Conservation (phyloP, 2,329 filamentous ascomycete genomes). For the Penicillium sp. region DNA sequence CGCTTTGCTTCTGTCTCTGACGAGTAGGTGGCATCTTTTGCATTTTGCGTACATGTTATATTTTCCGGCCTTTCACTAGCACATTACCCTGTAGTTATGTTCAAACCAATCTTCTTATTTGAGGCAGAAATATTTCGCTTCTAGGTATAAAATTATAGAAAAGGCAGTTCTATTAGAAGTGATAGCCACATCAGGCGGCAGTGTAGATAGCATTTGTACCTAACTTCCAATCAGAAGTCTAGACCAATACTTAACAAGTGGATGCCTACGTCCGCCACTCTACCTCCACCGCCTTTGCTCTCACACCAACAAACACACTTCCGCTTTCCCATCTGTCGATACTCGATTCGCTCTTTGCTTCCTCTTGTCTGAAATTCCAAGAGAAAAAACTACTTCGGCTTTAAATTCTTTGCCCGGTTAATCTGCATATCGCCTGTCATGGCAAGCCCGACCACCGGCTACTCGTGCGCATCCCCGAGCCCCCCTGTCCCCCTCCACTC, state of each 20-base stretch:
- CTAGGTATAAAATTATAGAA: neutral
- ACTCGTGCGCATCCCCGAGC: constrained; percentile 41
- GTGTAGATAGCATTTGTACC: neutral
- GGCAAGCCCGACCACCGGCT: constrained; percentile 44
- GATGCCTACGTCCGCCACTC: constrained; percentile 18
- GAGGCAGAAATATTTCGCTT: neutral
- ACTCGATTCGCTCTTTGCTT: constrained; percentile 10
- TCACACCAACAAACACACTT: constrained; percentile 23
- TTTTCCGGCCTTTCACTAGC: constrained; percentile 31
- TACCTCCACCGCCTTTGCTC: constrained; percentile 25
- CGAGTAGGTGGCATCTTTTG: constrained; percentile 61
- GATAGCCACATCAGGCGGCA: constrained; percentile 4
- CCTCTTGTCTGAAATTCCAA: constrained; percentile 9
- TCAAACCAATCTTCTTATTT: constrained; percentile 14
- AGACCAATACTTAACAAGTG: neutral
- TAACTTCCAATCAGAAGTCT: neutral
- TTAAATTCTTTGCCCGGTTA: neutral
- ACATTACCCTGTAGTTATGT: constrained; percentile 40
- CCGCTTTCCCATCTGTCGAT: constrained; percentile 12
- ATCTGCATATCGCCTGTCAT: constrained; percentile 38
- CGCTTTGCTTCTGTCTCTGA: constrained; percentile 96
- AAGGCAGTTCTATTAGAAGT: neutral
- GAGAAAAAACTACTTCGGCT: neutral
- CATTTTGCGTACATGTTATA: constrained; percentile 17
- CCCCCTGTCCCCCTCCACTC: constrained; percentile 27